Base-by-base conservation (phyloP, 352 stramenopile genomes). In the Elongisporangium prolatum region DNA sequence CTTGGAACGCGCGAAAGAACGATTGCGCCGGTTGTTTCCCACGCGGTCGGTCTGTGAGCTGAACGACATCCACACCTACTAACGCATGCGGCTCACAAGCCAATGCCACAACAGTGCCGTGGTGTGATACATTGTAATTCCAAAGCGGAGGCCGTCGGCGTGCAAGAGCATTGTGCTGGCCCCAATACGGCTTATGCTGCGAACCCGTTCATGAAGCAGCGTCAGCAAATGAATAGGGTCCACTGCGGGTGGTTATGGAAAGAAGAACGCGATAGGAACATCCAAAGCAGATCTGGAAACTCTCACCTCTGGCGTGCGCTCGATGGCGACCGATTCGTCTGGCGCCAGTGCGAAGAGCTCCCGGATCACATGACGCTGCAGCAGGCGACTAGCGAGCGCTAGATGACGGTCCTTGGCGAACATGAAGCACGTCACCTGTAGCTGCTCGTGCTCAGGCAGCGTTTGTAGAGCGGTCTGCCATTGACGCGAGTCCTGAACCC, bases 81-180 rank as follows among this genome's bases (percentile, higher is more conserved):
- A 86, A 71, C 21, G 38, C 25, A 11, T 56, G 52, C 7, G 67
- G 54, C 37, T 84, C 61, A 37, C 71, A 72, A 17, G 64, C 81
- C 59, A 93, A 89, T 4, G 78, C 81, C 16, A 90, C 82, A 40
- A 93, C 48, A 2, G 67, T 74, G 20, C 80, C 81, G 38, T 93
- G 80, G 52, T 93, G 84, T 5, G 84, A 93, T 21, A 89, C 81
- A 48, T 91, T 93, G 68, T 83, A 93, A 59, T 93, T 93, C 81
- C 84, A 93, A 16, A 37, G 58, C 24, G 52, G 21, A 11, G 70
- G 28, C 2, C 1, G 10, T 8, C 20, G 2, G 14, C 20, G 17
- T 21, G 9, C 4, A 6, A 1, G 4, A n/a, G 21, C n/a, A 61
- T 0, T 11, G 2, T 16, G 10, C 9, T 67, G 68, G 10, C 53